Evolutionary conservation across 164 flowering plant genomes (phyloP), one percentile per base, ranked within the genome.

Genomic region (Tetracentron sinense): DNA sequence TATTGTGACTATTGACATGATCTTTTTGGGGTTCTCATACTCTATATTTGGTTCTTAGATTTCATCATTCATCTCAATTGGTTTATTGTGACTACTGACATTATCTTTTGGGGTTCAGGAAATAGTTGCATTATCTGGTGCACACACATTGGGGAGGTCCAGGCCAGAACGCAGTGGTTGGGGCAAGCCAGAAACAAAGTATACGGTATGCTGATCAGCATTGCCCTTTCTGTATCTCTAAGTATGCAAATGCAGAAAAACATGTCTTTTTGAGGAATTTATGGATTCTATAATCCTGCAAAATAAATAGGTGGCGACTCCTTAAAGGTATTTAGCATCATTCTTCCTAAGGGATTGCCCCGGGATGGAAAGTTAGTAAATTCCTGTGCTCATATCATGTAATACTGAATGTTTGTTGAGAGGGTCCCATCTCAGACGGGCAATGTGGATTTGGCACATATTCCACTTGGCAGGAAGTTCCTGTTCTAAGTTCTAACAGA

Each of bases 161-260:
- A 86, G 97, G 74, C 97, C 97, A 56, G 97, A 95, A 6, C 96
- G 99, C 49, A 95, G 99, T 79, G 99, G 99, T 56, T 92, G 96
- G 97, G 99, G 99, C 66, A 91, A 91, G 77, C 94, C 96, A 54
- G 96, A 83, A 73, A 88, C 99, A 7, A 92, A 88, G 73, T 92
- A 95, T 60, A 95, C 99, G 79, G 99, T 95, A 87, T 54, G 73
- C 62, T 19, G 27, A 61, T 61, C 46, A 23, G 17, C 44, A 55
- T 57, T 17, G 10, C 17, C 1, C n/a, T 6, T 6, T 42, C 0
- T 15, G 51, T 35, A 64, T 27, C 49, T 48, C 7, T 58, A 64
- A 44, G 20, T 28, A 21, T 29, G 42, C 7, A 16, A 63, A n/a
- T 21, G 11, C 23, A 17, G 54, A 25, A 35, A 57, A 12, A 4